These are phyloP conservation scores for Lithospermum erythrorhizon DNA, from an alignment of 257 asterid genomes.

Conservation along the genomic window DNA sequence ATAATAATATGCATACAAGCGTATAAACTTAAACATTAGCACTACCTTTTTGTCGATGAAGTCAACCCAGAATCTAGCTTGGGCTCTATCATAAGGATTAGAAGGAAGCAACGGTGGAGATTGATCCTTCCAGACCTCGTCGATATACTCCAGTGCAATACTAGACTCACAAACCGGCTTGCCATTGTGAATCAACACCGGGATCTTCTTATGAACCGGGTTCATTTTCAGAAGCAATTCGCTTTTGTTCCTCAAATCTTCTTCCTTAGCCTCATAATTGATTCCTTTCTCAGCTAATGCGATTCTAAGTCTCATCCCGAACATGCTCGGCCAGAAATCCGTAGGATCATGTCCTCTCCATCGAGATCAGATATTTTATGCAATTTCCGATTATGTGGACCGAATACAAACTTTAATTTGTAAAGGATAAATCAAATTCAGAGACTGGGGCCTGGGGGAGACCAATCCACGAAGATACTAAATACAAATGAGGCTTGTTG, in stretches of 20 bases:
- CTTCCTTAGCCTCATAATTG: conserved; percentile 12
- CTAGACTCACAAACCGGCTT: conserved; percentile 17
- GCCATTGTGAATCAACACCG: conserved; percentile 29
- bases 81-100: conserved; percentile 24
- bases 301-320: conserved; percentile 20
- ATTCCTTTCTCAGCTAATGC: conserved; percentile 20
- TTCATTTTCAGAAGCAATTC: conserved; percentile 26
- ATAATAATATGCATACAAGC: too few relatives aligned
- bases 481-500: too few relatives aligned
- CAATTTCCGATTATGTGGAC: too few relatives aligned
- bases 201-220: conserved; percentile 22
- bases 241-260: conserved; percentile 12
- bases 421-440: too few relatives aligned
- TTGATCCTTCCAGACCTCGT: conserved; percentile 21
- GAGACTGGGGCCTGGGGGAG: too few relatives aligned
- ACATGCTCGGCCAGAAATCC: conserved; percentile 18
- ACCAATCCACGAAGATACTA: too few relatives aligned
- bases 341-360: too few relatives aligned
- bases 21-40: too few relatives aligned
- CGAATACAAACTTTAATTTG: too few relatives aligned
- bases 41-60: conserved; percentile 21
- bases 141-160: conserved; percentile 21
- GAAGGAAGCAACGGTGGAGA: conserved; percentile 15
- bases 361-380: too few relatives aligned
- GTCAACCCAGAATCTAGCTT: conserved; percentile 31